Percentiles rank a stretch among this genome's conserved stretches.
These are phyloP conservation scores for Sanghuangporus baumii DNA, from an alignment of 1,284 basidiomycete genomes.

Conservation along the genomic window DNA sequence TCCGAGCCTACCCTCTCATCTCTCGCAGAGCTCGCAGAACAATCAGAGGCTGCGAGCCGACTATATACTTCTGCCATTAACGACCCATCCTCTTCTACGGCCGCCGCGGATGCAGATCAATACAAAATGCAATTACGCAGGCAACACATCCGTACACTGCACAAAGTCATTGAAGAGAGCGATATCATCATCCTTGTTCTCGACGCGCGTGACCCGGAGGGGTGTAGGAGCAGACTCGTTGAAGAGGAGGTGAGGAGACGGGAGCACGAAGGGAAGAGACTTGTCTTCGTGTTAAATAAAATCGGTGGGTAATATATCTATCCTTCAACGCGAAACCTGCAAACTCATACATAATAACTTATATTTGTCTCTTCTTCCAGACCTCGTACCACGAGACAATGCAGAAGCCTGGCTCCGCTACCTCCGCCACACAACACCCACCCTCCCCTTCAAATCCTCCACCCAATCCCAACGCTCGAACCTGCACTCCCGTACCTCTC, in stretches of 20 bases:
- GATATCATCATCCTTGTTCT: slow-evolving; percentile 88
- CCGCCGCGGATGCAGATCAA: slow-evolving; percentile 15
- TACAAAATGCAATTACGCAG: slow-evolving; percentile 57
- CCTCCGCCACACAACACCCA: slow-evolving; percentile 88
- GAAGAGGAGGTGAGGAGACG: slow-evolving; percentile 86
- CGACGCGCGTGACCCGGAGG: slow-evolving; percentile 90
- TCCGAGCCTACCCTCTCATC: slow-evolving; percentile 65
- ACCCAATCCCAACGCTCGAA: slow-evolving; percentile 77
- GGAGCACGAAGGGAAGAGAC: slow-evolving; percentile 80
- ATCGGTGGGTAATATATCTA: slow-evolving; percentile 56
- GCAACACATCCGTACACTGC: slow-evolving; percentile 70
- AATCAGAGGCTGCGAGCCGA: slow-evolving; percentile 28
- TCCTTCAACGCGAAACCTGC: neutral
- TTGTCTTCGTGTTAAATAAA: slow-evolving; percentile 90
- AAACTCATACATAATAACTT: neutral
- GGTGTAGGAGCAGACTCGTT: slow-evolving; percentile 80
- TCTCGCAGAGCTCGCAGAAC: slow-evolving; percentile 41
- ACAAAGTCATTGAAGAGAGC: slow-evolving; percentile 90
- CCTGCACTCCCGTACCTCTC: slow-evolving; percentile 73
- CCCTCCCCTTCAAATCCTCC: slow-evolving; percentile 90
- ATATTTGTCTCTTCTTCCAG: slow-evolving; percentile 34
- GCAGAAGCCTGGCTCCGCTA: slow-evolving; percentile 89
- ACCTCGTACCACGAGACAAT: slow-evolving; percentile 86
- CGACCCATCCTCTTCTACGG: slow-evolving; percentile 26
- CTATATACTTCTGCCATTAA: slow-evolving; percentile 22